Base-by-base conservation (phyloP, 192 early-diverging fungal genomes). In the Martensiomyces pterosporus region DNA sequence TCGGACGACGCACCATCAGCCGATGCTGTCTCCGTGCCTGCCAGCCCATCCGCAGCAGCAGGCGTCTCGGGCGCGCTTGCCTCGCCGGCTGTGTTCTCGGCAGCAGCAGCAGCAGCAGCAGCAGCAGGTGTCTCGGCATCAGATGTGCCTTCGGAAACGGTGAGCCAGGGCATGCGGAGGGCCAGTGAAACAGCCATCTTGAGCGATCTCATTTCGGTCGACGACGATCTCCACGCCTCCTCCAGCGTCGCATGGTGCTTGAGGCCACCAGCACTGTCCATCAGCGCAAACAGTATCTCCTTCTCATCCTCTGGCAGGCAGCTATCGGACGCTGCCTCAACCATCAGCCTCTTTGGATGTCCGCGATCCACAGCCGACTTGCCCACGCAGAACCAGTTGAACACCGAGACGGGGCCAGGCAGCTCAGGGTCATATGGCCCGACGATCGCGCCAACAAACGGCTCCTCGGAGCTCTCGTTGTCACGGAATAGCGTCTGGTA, bases 361-460 rank as follows among this genome's bases (percentile, higher is more conserved):
- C 83, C 78, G 19, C 73, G 65, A 42, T 85, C 84, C 1, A 79
- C 66, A 2, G 63, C 63, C 0, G 73, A 59, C 24, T 60, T 70
- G 22, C 73, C 77, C 9, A 92, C 83, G 47, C 84, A 84, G 57
- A 93, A 95, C 91, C 91, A 95, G 51, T 88, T 95, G 49, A 93
- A 80, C 13, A 75, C 85, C 6, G 90, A 92, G 4, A 80, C 66
- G 1, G 90, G 80, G 2, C 82, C 83, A 14, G 85, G 85, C 18
- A 92, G 76, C 24, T 80, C 62, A 1, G 84, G 85, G 60, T 92
- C 86, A 43, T 92, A 95, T 7, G 92, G 92, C 6, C 87, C 87
- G 21, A 93, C 82, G 51, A 94, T 94, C 3, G 88, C 92, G 13
- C 92, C 92, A 1, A 94, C 86, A 81, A 94, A 94, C 1, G 92